Conservation (phyloP, 495 filamentous ascomycete genomes). For the Massariosphaeria phaeospora region DNA sequence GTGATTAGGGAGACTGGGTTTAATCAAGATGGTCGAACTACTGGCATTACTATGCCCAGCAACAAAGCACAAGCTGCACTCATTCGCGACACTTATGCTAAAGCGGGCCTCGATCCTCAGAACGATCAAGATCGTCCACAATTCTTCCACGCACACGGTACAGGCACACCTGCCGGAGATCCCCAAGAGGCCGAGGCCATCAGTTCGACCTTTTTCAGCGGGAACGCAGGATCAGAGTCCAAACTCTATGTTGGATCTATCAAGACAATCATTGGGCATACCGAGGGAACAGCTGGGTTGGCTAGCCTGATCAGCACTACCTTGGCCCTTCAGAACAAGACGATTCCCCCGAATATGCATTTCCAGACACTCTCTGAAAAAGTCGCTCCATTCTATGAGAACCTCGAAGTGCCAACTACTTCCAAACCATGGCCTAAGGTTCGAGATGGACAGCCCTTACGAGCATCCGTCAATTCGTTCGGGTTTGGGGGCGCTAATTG, state of each 20-base stretch:
- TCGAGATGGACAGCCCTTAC: background rate
- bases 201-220: slow-evolving; percentile 35
- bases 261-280: slow-evolving; percentile 39
- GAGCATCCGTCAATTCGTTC: slow-evolving; percentile 13
- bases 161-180: slow-evolving; percentile 36
- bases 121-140: slow-evolving; percentile 3
- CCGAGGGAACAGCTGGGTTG: slow-evolving; percentile 35
- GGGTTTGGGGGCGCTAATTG: too few species aligned
- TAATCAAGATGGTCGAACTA: slow-evolving; percentile 13
- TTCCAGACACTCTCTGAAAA: slow-evolving; percentile 7
- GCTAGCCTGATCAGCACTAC: slow-evolving; percentile 30
- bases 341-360: slow-evolving; percentile 19
- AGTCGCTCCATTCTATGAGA: background rate
- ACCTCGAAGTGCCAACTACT: slow-evolving; percentile 5
- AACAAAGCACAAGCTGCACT: background rate
- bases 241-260: slow-evolving; percentile 27
- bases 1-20: slow-evolving; percentile 15
- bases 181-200: slow-evolving; percentile 38
- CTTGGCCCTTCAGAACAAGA: slow-evolving; percentile 23
- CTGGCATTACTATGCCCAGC: slow-evolving; percentile 15
- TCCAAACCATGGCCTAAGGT: slow-evolving; percentile 14
- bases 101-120: slow-evolving; percentile 3
- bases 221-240: slow-evolving; percentile 43
- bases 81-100: slow-evolving; percentile 5
- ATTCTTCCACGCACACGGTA: slow-evolving; percentile 23